A percentile compares a stretch with the other conserved stretches of the same genome.
These are phyloP conservation scores for Isabelozyma pseudorhagii DNA, from an alignment of 805 yeast genomes.

Conservation along the genomic window DNA sequence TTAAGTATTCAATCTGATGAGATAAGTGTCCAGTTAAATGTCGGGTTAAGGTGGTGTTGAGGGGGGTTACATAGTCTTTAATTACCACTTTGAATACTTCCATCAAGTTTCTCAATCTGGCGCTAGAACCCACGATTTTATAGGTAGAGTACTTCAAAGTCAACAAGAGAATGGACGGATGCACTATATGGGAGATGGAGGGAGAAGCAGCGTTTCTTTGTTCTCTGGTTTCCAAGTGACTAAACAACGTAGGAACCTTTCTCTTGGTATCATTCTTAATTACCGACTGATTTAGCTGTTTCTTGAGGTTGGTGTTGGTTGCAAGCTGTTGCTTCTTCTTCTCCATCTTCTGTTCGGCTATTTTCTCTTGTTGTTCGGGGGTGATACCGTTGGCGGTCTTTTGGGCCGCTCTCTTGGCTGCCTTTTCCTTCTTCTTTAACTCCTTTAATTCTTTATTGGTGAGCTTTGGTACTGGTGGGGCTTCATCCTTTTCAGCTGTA, in stretches of 20 bases:
- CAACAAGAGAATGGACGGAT: slow-evolving; percentile 77
- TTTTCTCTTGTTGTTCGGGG: slow-evolving; percentile 41
- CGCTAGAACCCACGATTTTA: slow-evolving; percentile 84
- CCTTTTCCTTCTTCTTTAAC: slow-evolving; percentile 82
- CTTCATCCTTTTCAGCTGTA: neutral
- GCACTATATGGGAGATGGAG: slow-evolving; percentile 66
- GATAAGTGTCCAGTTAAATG: slow-evolving; percentile 84
- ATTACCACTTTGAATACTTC: slow-evolving; percentile 80
- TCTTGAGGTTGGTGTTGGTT: slow-evolving; percentile 50
- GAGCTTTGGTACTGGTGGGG: slow-evolving; percentile 18
- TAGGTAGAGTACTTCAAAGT: slow-evolving; percentile 81
- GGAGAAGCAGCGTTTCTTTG: slow-evolving; percentile 63
- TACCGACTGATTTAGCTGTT: slow-evolving; percentile 51
- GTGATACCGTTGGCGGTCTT: slow-evolving; percentile 65
- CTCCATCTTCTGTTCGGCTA: slow-evolving; percentile 41
- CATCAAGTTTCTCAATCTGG: slow-evolving; percentile 82
- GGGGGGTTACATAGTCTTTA: slow-evolving; percentile 77
- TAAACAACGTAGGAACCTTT: slow-evolving; percentile 64
- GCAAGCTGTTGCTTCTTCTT: slow-evolving; percentile 37
- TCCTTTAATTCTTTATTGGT: slow-evolving; percentile 85
- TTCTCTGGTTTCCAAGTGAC: slow-evolving; percentile 77
- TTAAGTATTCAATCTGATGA: slow-evolving; percentile 89
- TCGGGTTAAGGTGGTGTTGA: slow-evolving; percentile 79
- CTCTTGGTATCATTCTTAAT: slow-evolving; percentile 36
- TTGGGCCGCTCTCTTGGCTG: slow-evolving; percentile 87